Conservation (phyloP, 345 rosid species). For the Salix dunnii region DNA sequence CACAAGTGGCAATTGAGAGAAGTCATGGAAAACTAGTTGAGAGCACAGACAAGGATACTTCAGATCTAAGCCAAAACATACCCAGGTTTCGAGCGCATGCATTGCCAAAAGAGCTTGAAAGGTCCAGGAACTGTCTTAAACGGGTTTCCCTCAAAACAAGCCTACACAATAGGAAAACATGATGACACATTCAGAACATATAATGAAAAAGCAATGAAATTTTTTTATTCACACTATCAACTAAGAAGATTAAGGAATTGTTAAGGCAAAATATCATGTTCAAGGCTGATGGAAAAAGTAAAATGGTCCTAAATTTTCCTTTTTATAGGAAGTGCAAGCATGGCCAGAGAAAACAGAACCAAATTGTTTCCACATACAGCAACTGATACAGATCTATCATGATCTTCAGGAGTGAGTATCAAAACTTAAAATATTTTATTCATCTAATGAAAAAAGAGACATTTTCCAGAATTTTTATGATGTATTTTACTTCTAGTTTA, state of each 20-base stretch:
- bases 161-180: slow-evolving; percentile 39
- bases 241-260: background rate
- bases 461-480: too few relatives aligned
- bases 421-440: background rate
- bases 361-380: background rate
- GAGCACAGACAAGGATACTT: background rate
- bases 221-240: background rate
- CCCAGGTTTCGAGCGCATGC: slow-evolving; percentile 99
- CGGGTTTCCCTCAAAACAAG: slow-evolving; percentile 95
- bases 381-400: background rate
- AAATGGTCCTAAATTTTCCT: background rate
- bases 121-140: slow-evolving; percentile 98
- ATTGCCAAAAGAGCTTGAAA: slow-evolving; percentile 80
- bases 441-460: background rate
- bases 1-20: background rate
- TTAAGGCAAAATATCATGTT: background rate
- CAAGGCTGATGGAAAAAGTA: background rate
- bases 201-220: background rate
- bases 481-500: too few relatives aligned
- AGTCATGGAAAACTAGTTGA: background rate
- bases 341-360: background rate
- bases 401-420: background rate
- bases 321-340: background rate
- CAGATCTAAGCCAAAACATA: slow-evolving; percentile 23
- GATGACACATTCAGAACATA: background rate